phyloP scores from a whole-genome alignment of 2,329 filamentous ascomycete species.

The Fusarium poae region DNA sequence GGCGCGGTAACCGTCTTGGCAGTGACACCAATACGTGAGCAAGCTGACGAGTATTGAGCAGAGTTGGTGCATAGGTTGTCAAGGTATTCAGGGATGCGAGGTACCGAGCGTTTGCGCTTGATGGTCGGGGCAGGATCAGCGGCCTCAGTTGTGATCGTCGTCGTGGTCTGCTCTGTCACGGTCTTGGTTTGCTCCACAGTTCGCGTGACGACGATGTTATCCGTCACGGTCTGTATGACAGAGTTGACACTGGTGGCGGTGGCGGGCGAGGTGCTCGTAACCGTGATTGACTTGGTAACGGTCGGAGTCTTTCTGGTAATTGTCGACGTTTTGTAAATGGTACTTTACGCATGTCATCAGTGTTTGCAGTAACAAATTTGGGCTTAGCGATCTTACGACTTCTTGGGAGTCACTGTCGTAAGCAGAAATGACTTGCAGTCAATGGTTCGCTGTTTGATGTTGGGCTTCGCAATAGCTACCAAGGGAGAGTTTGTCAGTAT shows the following conservation, averaged over 20 bases:
- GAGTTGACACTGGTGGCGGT: not conserved
- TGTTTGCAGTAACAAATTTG: not conserved
- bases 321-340: not conserved
- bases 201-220: not conserved
- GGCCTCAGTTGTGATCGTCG: not conserved
- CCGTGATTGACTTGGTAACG: not conserved
- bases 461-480: not conserved
- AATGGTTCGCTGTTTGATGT: not conserved
- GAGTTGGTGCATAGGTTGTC: not conserved
- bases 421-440: conserved; percentile 5
- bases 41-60: not conserved
- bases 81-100: not conserved
- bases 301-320: not conserved
- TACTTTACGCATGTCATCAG: not conserved
- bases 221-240: not conserved
- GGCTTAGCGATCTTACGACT: not conserved
- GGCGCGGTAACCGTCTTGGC: not conserved
- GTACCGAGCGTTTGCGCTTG: not conserved
- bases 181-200: not conserved
- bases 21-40: not conserved
- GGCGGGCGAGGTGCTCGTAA: not conserved
- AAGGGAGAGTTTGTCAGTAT: not conserved
- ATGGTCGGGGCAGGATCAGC: not conserved
- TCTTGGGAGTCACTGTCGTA: not conserved
- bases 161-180: not conserved